Base-by-base conservation (phyloP, 78 protist genomes). In the Dictyostelium capitatum region DNA sequence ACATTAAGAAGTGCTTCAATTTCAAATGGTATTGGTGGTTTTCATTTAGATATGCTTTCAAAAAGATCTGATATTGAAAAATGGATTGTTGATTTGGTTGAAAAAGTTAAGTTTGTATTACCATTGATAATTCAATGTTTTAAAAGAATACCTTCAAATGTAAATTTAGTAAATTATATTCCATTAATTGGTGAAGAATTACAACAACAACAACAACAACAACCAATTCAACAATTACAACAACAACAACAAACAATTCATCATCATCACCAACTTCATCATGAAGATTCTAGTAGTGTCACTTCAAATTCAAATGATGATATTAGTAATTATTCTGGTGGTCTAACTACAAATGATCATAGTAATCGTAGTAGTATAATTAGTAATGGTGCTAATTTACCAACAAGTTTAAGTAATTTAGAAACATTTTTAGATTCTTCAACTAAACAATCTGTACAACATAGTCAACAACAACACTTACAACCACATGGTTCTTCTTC, bases 371-470 rank as follows among this genome's bases (percentile, higher is more conserved):
- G 80, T 74, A 47, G 62, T 47, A 47, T 74, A 19, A 47, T 47
- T 48, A 74, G 80, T 47, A 23, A 74, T 17, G 80, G 80, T 8
- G 37, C 25, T 7, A 32, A 23, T 25, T 74, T 74, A 37, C 53
- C 53, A 41, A n/a, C 53, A 0, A 47, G 62, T 47, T 17, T 37
- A 20, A 47, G 62, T n/a, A 74, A 41, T 74, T 41, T 70, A 41
- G 78, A 70, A 70, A 70, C 78, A 12, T 70, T 70, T 70, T 70
- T 70, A 70, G 78, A 70, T 41, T 37, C 70, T 25, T 23, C 72
- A 15, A 28, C 72, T 23, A 62, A n/a, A 62, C 69, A 23, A 59
- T 32, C 17, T 8, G 14, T 23, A 59, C 69, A 59, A 62, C 43
- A 4, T 23, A 23, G 6, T n/a, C 72, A 25, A 28, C 30, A 10